Base-by-base conservation (phyloP, 345 rosid species). In the Pelargonium nanum region DNA sequence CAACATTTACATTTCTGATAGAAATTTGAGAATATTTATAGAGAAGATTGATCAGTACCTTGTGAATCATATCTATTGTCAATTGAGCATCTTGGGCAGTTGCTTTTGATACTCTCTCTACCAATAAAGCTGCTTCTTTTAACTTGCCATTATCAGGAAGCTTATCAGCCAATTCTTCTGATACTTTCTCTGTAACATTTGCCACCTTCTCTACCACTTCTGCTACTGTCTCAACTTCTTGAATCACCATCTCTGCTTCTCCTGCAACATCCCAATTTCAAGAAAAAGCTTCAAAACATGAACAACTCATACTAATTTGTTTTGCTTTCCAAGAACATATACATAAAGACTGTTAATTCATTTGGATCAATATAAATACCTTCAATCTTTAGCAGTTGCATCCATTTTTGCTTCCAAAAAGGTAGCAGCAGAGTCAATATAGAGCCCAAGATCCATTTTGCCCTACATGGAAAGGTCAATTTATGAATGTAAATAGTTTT, bases 11-110 rank as follows among this genome's bases (percentile, higher is more conserved):
- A 17, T 44, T 5, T n/a, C 45, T 1, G 10, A 25, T n/a, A 32
- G 4, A 32, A 53, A 5, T 5, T 32, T 53, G 2, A 44, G 40
- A 22, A 19, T 23, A 8, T 12, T 56, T 20, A 54, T 21, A 28
- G 20, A 26, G 16, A 45, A 44, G 16, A 12, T 16, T 6, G 0
- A 56, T 24, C 22, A 44, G 2, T 75, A 85, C 96, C 90, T 86
- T 76, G 54, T 78, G 95, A 70, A 85, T 58, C 64, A 86, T 53
- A 26, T 73, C 70, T 12, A 58, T 28, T 0, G 90, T 72, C 20
- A 62, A 17, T 10, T 74, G 85, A 58, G 92, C 95, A 40, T 86
- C 89, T 0, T 83, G 78, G 15, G 85, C 89, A 20, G 88, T 60
- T 66, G 60, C 81, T 64, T 91, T 78, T 0, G 94, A 83, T 56